phyloP scores from a whole-genome alignment of 805 yeast genomes.

The Candida ponderosae region DNA sequence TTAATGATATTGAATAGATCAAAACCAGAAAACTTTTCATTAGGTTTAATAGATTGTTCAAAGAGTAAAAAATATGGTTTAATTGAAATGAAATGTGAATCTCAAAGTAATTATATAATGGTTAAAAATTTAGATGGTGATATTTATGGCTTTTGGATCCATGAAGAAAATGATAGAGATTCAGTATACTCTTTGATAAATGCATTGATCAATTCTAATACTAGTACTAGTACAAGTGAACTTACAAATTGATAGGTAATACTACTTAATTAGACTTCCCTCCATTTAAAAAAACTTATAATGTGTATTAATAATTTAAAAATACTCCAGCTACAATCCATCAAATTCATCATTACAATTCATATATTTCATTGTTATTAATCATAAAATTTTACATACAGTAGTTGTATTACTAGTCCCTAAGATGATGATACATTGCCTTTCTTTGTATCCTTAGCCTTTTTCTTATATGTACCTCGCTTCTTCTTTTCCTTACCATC shows the following conservation, averaged over 20 bases:
- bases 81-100: conserved; percentile 54
- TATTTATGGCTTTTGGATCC: conserved; percentile 74
- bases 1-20: conserved; percentile 60
- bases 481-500: conserved; percentile 14
- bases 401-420: background rate
- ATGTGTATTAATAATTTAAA: too few species aligned
- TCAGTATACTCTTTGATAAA: conserved; percentile 42
- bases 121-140: conserved; percentile 61
- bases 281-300: too few species aligned
- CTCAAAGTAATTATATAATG: conserved; percentile 62
- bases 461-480: conserved; percentile 21
- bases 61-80: conserved; percentile 29
- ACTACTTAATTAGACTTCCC: too few species aligned
- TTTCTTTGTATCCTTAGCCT: conserved; percentile 7
- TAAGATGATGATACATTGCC: too few species aligned
- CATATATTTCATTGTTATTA: too few species aligned
- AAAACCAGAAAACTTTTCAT: conserved; percentile 62
- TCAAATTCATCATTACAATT: too few species aligned
- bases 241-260: too few species aligned
- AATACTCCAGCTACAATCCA: too few species aligned
- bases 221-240: background rate
- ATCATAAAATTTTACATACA: too few species aligned
- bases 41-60: conserved; percentile 57
- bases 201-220: conserved; percentile 1
- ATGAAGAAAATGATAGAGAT: conserved; percentile 58